These are phyloP conservation scores for Hymenoscyphus scutula DNA, from an alignment of 2,329 filamentous ascomycete genomes.

Conservation along the genomic window DNA sequence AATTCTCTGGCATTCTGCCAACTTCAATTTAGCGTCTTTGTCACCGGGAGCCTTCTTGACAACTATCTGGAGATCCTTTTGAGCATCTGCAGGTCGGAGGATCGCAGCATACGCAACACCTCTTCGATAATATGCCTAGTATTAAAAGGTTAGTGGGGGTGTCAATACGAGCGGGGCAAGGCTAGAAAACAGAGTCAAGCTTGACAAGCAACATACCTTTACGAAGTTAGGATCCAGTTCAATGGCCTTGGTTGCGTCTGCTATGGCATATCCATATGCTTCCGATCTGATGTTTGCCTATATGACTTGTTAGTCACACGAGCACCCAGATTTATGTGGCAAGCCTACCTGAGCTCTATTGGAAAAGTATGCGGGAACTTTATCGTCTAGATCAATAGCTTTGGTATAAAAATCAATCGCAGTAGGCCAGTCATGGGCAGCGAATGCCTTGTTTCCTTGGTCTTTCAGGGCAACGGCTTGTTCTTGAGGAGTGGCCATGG, in stretches of 20 bases:
- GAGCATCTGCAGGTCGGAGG: slow-evolving; percentile 79
- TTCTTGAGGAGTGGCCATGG: slow-evolving; percentile 44
- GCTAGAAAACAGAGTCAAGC: background rate
- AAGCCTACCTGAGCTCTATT: slow-evolving; percentile 86
- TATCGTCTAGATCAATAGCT: slow-evolving; percentile 79
- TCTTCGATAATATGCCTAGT: slow-evolving; percentile 87
- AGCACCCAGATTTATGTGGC: slow-evolving; percentile 30
- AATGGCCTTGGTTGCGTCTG: slow-evolving; percentile 86
- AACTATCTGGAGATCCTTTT: slow-evolving; percentile 89
- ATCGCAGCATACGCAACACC: slow-evolving; percentile 91
- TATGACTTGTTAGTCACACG: slow-evolving; percentile 48
- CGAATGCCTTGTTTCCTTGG: slow-evolving; percentile 91
- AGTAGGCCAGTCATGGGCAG: slow-evolving; percentile 77
- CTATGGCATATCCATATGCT: slow-evolving; percentile 87
- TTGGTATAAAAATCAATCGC: slow-evolving; percentile 83
- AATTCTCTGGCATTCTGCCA: slow-evolving; percentile 91
- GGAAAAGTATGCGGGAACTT: slow-evolving; percentile 86
- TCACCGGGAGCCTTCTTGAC: slow-evolving; percentile 83
- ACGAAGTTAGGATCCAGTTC: slow-evolving; percentile 84
- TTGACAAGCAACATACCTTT: slow-evolving; percentile 59
- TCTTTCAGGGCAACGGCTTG: slow-evolving; percentile 84
- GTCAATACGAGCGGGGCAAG: background rate
- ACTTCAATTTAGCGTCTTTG: slow-evolving; percentile 85
- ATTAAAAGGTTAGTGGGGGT: slow-evolving; percentile 20
- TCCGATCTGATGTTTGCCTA: slow-evolving; percentile 97